Evolutionary conservation across 2,329 filamentous ascomycete species (phyloP).

Genomic region (Trichocomaceae sp.): DNA sequence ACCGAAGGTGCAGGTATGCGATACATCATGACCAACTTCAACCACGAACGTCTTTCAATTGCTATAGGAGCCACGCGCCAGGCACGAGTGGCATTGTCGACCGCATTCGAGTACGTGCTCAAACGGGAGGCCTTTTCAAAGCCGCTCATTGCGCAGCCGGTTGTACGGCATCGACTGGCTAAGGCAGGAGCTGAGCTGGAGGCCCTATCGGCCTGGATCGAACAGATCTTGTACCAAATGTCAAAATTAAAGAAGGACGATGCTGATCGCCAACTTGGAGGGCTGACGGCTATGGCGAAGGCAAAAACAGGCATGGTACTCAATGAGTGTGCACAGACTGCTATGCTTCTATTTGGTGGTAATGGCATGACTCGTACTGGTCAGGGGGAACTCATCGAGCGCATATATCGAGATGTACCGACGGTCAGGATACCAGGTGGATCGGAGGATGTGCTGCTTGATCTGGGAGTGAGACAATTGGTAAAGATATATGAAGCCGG

Average conservation of each 20-base stretch:
- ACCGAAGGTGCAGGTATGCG: slow-evolving; percentile 64
- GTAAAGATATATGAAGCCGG: slow-evolving; percentile 56
- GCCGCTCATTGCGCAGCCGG: slow-evolving; percentile 65
- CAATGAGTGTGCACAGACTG: slow-evolving; percentile 63
- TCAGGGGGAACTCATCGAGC: slow-evolving; percentile 64
- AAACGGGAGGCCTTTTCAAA: slow-evolving; percentile 64
- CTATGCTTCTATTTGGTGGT: slow-evolving; percentile 66
- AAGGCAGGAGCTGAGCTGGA: slow-evolving; percentile 64
- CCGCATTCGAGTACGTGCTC: slow-evolving; percentile 57
- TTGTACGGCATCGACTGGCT: slow-evolving; percentile 65
- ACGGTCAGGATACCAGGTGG: slow-evolving; percentile 60
- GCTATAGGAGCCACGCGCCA: slow-evolving; percentile 58
- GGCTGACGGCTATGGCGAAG: slow-evolving; percentile 65
- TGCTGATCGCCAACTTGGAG: slow-evolving; percentile 53
- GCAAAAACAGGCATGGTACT: slow-evolving; percentile 66
- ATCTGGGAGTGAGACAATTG: slow-evolving; percentile 62
- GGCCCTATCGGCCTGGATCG: slow-evolving; percentile 65
- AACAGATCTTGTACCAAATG: slow-evolving; percentile 64
- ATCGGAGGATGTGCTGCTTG: slow-evolving; percentile 66
- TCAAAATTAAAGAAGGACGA: slow-evolving; percentile 49
- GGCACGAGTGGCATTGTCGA: slow-evolving; percentile 53
- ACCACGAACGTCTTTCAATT: slow-evolving; percentile 66
- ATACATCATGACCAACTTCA: slow-evolving; percentile 74
- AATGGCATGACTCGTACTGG: slow-evolving; percentile 65
- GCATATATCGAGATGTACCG: slow-evolving; percentile 61